These are phyloP conservation scores for Exserohilum turcica DNA, from an alignment of 2,329 filamentous ascomycete species.

Conservation along the genomic window DNA sequence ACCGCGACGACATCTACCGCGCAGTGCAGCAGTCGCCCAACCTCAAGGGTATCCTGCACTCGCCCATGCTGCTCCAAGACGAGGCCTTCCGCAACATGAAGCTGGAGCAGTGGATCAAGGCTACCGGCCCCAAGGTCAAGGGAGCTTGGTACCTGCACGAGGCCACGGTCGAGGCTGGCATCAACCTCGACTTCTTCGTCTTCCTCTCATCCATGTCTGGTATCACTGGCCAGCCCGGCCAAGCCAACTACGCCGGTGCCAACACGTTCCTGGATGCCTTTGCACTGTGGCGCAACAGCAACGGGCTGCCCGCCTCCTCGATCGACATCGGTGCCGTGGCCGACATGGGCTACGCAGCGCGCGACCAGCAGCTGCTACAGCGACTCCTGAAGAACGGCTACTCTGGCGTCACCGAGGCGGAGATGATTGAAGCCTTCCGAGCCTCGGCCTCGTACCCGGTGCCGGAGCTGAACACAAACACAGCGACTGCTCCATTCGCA, in stretches of 20 bases:
- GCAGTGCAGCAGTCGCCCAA: constrained; percentile 4
- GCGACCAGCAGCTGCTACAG: neutral
- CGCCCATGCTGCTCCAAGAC: neutral
- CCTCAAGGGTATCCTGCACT: neutral
- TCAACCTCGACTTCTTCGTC: constrained; percentile 35
- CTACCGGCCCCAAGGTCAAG: constrained; percentile 20
- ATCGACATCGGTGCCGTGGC: constrained; percentile 60
- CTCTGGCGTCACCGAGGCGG: neutral
- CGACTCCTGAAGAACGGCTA: neutral
- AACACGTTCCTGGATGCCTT: constrained; percentile 46
- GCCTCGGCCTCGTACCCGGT: neutral
- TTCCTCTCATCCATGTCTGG: constrained; percentile 34
- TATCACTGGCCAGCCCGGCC: constrained; percentile 40
- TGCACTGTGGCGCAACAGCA: constrained; percentile 17
- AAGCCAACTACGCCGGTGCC: constrained; percentile 55
- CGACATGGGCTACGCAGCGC: constrained; percentile 43
- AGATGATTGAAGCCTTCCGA: neutral
- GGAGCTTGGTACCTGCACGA: constrained; percentile 37
- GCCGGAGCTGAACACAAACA: neutral
- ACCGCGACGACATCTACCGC: constrained; percentile 2
- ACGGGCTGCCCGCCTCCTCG: constrained; percentile 43
- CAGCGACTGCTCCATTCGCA: neutral
- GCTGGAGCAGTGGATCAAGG: constrained; percentile 13
- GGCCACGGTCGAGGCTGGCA: neutral
- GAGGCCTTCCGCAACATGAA: constrained; percentile 19